A percentile compares a stretch with the other conserved stretches of the same genome.
These are phyloP conservation scores for Fusarium avenaceum DNA, from an alignment of 2,329 filamentous ascomycete genomes.

Conservation along the genomic window DNA sequence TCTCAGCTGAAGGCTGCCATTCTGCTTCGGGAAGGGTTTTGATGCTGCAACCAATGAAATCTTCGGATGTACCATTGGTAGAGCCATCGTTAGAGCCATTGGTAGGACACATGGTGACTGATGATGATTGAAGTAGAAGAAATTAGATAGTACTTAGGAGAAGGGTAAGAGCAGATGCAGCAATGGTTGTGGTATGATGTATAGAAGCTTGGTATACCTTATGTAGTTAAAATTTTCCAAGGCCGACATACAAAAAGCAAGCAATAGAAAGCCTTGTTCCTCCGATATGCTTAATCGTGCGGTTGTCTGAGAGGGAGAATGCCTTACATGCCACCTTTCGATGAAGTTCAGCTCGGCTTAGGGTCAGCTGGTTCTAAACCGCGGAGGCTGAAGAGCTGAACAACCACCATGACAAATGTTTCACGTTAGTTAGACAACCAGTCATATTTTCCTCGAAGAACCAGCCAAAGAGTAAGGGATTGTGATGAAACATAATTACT, in stretches of 20 bases:
- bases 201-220: neutral
- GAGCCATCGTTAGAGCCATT: neutral
- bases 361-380: neutral
- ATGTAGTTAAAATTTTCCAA: neutral
- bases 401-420: neutral
- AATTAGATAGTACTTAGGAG: neutral
- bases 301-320: neutral
- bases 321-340: neutral
- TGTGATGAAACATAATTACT: too few species aligned
- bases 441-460: too few species aligned
- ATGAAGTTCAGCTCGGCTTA: neutral
- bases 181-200: neutral
- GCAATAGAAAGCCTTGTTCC: neutral
- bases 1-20: neutral
- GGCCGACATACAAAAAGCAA: neutral
- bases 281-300: too few species aligned
- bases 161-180: accelerated
- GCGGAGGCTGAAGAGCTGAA: neutral
- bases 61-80: neutral
- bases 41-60: neutral
- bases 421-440: neutral
- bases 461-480: too few species aligned
- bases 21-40: neutral
- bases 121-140: neutral
- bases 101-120: neutral